phyloP scores from a whole-genome alignment of 2,329 filamentous ascomycete species.

The Penicillium sp. region DNA sequence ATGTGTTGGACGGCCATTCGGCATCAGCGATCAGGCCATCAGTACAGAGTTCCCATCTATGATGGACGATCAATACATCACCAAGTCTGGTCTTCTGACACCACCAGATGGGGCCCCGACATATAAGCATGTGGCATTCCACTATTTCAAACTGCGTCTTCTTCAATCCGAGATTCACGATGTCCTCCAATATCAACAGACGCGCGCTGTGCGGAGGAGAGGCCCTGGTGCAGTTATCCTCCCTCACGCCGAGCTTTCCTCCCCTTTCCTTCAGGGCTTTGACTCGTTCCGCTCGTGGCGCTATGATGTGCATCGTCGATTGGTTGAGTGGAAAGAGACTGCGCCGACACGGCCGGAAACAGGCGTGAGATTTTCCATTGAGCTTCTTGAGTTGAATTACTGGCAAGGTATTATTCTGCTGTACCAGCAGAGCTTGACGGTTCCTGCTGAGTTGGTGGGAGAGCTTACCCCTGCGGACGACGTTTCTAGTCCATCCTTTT shows the following conservation, averaged over 20 bases:
- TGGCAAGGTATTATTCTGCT: conserved; percentile 97
- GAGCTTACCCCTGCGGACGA: conserved; percentile 65
- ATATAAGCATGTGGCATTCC: conserved; percentile 87
- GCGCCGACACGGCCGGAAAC: conserved; percentile 76
- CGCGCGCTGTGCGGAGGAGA: conserved; percentile 68
- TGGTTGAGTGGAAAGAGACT: conserved; percentile 82
- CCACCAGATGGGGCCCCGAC: conserved; percentile 64
- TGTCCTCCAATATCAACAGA: conserved; percentile 88
- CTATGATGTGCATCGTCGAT: conserved; percentile 75
- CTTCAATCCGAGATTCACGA: conserved; percentile 94
- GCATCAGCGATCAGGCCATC: conserved; percentile 92
- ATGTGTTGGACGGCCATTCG: conserved; percentile 88
- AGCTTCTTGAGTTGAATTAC: conserved; percentile 93
- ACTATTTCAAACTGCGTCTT: conserved; percentile 85
- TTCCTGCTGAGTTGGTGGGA: conserved; percentile 78
- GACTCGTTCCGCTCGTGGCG: conserved; percentile 86
- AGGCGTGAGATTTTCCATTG: conserved; percentile 82
- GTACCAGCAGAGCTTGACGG: conserved; percentile 84
- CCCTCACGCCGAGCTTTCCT: conserved; percentile 75
- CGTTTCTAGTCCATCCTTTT: conserved; percentile 55
- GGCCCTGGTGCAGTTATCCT: conserved; percentile 65
- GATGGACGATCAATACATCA: conserved; percentile 85
- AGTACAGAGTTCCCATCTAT: conserved; percentile 92
- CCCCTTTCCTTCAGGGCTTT: conserved; percentile 80
- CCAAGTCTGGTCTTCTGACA: conserved; percentile 68